phyloP scores from a whole-genome alignment of 306 rosid genomes.

The Lupinus albus region DNA sequence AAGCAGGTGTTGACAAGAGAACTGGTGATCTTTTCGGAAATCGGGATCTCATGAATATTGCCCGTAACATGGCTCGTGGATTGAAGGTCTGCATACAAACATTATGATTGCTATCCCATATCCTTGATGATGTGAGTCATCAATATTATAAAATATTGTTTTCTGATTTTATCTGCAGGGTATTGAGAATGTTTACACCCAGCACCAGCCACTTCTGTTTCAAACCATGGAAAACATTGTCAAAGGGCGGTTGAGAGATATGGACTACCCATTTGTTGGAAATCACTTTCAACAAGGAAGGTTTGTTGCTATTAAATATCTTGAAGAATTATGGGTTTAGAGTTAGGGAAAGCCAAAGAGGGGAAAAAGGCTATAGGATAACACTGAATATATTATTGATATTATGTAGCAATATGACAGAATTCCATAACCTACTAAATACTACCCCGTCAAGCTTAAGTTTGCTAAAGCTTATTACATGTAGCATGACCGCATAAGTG shows the following conservation, averaged over 20 bases:
- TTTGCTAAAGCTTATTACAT: too few relatives aligned
- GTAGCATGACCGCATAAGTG: too few relatives aligned
- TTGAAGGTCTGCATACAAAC: slow-evolving; percentile 66
- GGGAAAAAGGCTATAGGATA: not conserved
- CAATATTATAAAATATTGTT: slow-evolving; percentile 29
- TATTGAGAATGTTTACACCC: slow-evolving; percentile 90
- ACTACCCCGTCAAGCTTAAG: not conserved
- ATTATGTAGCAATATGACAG: too few relatives aligned
- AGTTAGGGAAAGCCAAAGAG: not conserved
- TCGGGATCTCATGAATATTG: slow-evolving; percentile 89
- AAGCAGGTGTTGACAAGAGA: slow-evolving; percentile 94
- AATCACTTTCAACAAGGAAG: slow-evolving; percentile 97
- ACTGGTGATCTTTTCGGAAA: slow-evolving; percentile 87
- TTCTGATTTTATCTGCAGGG: slow-evolving; percentile 59
- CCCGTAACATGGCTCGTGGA: slow-evolving; percentile 98
- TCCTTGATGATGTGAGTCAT: slow-evolving; percentile 34
- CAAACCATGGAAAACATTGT: slow-evolving; percentile 91
- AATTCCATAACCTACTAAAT: too few relatives aligned
- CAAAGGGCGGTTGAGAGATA: slow-evolving; percentile 91
- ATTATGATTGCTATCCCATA: slow-evolving; percentile 29
- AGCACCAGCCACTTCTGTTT: slow-evolving; percentile 85
- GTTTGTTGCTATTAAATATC: slow-evolving; percentile 54
- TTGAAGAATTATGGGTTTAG: not conserved
- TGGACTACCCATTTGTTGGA: slow-evolving; percentile 84
- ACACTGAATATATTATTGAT: not conserved